phyloP scores from a whole-genome alignment of 2,329 filamentous ascomycete genomes.

The Aureobasidium sp. region DNA sequence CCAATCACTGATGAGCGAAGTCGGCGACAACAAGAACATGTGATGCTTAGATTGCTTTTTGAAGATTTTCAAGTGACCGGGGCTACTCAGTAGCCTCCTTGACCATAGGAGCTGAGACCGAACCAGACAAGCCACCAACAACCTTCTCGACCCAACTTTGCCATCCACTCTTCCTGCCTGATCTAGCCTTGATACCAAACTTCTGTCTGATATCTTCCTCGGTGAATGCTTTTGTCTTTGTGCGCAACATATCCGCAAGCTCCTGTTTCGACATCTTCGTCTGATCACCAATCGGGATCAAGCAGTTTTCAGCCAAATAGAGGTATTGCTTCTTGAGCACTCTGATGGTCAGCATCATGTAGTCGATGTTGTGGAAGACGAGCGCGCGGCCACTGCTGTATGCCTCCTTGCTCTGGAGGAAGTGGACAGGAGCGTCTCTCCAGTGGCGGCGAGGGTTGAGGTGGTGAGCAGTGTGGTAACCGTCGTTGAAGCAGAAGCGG shows the following conservation, averaged over 20 bases:
- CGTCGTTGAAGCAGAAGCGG: constrained; percentile 74
- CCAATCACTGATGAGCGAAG: too few species aligned
- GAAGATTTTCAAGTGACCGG: too few species aligned
- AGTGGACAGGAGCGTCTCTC: constrained; percentile 69
- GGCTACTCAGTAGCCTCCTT: not conserved
- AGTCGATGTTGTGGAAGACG: constrained; percentile 75
- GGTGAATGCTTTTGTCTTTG: constrained; percentile 57
- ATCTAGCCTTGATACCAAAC: constrained; percentile 30
- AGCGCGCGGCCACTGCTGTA: constrained; percentile 62
- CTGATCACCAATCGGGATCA: constrained; percentile 69
- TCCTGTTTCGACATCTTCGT: constrained; percentile 57
- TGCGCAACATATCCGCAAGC: constrained; percentile 52
- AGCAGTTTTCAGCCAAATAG: constrained; percentile 52
- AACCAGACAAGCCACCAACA: not conserved
- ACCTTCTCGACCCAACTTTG: not conserved
- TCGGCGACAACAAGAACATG: too few species aligned
- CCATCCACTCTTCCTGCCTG: not conserved
- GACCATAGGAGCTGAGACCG: not conserved
- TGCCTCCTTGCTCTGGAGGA: constrained; percentile 58
- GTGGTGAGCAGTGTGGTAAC: constrained; percentile 75
- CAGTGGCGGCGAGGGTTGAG: constrained; percentile 71
- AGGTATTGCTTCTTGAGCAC: constrained; percentile 64
- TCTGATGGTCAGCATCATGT: constrained; percentile 63
- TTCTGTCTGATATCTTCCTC: constrained; percentile 56
- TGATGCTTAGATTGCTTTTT: too few species aligned